These are phyloP conservation scores for Ramaria sp. DNA, from an alignment of 768 basidiomycete species.

Conservation along the genomic window DNA sequence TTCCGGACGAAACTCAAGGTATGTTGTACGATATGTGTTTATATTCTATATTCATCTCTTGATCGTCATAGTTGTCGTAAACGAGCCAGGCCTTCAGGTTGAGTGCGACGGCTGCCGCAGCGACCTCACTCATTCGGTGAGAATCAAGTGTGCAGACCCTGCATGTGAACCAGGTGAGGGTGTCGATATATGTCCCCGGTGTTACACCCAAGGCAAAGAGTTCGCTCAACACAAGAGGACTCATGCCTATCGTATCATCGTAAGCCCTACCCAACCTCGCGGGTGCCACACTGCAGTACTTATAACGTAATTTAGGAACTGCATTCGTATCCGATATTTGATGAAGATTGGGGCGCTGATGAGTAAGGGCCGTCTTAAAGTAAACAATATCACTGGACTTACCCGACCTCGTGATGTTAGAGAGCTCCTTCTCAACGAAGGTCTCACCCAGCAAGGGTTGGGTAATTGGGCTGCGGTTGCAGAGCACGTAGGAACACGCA, in stretches of 20 bases:
- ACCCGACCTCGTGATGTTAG: conserved; percentile 27
- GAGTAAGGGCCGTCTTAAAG: conserved; percentile 47
- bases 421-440: conserved; percentile 83
- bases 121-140: conserved; percentile 93
- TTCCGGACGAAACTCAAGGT: conserved; percentile 10
- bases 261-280: conserved; percentile 24
- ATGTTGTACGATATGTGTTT: neutral
- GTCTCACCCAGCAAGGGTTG: conserved; percentile 74
- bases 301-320: conserved; percentile 52
- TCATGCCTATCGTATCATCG: conserved; percentile 89
- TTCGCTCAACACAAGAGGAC: conserved; percentile 74
- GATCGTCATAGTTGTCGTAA: conserved; percentile 23
- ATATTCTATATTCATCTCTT: neutral
- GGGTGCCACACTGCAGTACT: neutral
- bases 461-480: conserved; percentile 98
- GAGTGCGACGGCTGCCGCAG: conserved; percentile 75
- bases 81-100: conserved; percentile 74
- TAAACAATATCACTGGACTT: neutral
- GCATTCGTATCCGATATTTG: conserved; percentile 93
- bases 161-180: conserved; percentile 65
- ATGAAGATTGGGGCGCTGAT: conserved; percentile 94
- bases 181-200: conserved; percentile 86
- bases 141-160: conserved; percentile 90
- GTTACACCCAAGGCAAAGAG: conserved; percentile 89
- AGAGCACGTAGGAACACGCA: conserved; percentile 87